Base-by-base conservation (phyloP, 73 alveolate species). In the Uronychia setigera region DNA sequence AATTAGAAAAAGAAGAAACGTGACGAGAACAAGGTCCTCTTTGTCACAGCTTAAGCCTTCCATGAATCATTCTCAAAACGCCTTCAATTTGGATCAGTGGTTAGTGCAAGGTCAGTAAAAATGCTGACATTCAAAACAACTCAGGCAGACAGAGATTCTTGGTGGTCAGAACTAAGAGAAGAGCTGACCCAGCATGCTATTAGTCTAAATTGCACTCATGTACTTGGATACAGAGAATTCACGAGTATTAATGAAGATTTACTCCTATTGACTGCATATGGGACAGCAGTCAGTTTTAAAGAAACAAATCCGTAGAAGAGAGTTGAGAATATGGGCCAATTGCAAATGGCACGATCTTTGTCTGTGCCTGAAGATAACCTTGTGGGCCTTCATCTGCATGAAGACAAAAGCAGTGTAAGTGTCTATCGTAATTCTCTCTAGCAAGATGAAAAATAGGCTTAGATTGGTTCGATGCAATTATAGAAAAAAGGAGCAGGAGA, bases 161-260 rank as follows among this genome's bases (percentile, higher is more conserved):
- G 93, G 93, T 87, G 93, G 93, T 58, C 58, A 13, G 93, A 80
- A 74, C 31, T 87, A 0, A 87, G 93, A 57, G 89, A 87, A 74
- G 93, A 87, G 75, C 77, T 87, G 27, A 87, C 81, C 32, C 86
- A 87, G 59, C 86, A 87, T 31, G 93, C 93, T 25, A 74, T 87
- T 1, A 60, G 85, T 30, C 34, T 87, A 57, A 75, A 81, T 57
- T 87, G 93, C 31, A 80, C 84, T 28, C 85, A 80, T 46, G 60
- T 87, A n/a, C 75, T 87, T 0, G 93, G 93, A n/a, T 87, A 87
- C 46, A 87, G 86, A 80, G 93, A 87, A 58, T 59, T 75, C 19
- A 78, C 60, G 25, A 74, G 82, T 33, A 80, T 87, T 1, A 35
- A 80, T 80, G 59, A 80, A 29, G 89, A 87, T 35, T 86, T 87